phyloP scores from a whole-genome alignment of 2,329 filamentous ascomycete species.

The Zymoseptoria pseudotritici region DNA sequence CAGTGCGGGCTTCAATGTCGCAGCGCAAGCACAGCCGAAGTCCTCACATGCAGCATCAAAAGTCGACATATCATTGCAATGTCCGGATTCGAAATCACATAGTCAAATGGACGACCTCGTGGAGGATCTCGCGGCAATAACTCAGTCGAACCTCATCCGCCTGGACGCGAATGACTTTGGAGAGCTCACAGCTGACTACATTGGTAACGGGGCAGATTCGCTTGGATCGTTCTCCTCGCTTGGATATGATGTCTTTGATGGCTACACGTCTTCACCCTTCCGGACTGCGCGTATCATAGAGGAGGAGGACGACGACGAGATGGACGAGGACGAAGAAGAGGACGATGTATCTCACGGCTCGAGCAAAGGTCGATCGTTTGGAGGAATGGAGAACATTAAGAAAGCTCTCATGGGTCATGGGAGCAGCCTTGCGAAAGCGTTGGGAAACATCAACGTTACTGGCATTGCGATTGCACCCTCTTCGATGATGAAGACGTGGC shows the following conservation, averaged over 20 bases:
- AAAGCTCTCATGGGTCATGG: conserved; percentile 17
- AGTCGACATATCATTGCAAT: conserved; percentile 37
- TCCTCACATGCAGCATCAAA: conserved; percentile 21
- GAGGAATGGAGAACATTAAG: conserved; percentile 19
- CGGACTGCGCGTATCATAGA: conserved; percentile 6
- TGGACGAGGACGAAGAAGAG: conserved; percentile 37
- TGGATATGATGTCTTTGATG: conserved; percentile 49
- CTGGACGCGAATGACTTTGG: conserved; percentile 65
- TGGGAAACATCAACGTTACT: conserved; percentile 19
- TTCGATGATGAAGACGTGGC: not conserved
- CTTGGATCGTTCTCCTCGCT: conserved; percentile 37
- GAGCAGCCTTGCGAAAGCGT: conserved; percentile 14
- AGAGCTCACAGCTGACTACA: conserved; percentile 59
- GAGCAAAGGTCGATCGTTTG: conserved; percentile 5
- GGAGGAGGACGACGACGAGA: conserved; percentile 35
- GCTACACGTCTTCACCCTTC: conserved; percentile 26
- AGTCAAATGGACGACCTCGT: conserved; percentile 52
- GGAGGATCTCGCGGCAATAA: conserved; percentile 52
- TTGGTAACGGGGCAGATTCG: conserved; percentile 51
- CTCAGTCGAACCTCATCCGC: conserved; percentile 59
- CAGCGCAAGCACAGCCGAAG: conserved; percentile 7
- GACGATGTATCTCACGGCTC: conserved; percentile 12
- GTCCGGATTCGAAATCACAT: conserved; percentile 49
- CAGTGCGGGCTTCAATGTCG: conserved; percentile 17
- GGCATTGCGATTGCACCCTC: conserved; percentile 13